These are phyloP conservation scores for Dichotomopilus funicola DNA, from an alignment of 2,329 filamentous ascomycete species.

Conservation along the genomic window DNA sequence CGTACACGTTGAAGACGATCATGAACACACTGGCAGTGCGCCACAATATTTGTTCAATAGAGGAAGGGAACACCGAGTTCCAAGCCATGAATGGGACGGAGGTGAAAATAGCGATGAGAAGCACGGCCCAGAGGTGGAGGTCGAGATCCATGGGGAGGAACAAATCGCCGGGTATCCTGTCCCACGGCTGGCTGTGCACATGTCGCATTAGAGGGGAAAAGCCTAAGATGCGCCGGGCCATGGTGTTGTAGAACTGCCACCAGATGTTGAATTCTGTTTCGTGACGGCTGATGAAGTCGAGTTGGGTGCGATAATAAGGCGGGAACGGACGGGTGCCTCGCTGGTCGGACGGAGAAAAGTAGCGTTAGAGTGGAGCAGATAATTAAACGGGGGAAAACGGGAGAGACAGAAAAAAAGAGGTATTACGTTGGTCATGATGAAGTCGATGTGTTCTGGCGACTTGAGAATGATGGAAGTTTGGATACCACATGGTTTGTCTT, in stretches of 20 bases:
- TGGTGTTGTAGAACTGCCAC: conserved; percentile 15
- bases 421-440: background rate
- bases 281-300: conserved; percentile 28
- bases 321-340: too few species aligned
- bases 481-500: background rate
- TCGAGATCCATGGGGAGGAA: background rate
- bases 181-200: background rate
- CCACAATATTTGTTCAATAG: background rate
- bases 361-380: conserved; percentile 5
- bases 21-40: background rate
- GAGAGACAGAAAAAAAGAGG: background rate
- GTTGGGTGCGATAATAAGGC: conserved; percentile 27
- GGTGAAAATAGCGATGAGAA: background rate
- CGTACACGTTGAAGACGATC: background rate
- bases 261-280: background rate
- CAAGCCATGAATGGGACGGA: background rate
- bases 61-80: background rate
- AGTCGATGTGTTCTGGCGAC: background rate
- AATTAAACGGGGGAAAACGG: background rate
- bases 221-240: conserved; percentile 14
- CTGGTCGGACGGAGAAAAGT: too few species aligned
- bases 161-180: background rate
- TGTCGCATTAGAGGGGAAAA: background rate
- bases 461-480: background rate
- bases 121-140: background rate